A percentile compares a stretch with the other conserved stretches of the same genome.
Evolutionary conservation across 2,329 filamentous ascomycete species (phyloP).

Genomic region (Pseudocercospora cruenta): DNA sequence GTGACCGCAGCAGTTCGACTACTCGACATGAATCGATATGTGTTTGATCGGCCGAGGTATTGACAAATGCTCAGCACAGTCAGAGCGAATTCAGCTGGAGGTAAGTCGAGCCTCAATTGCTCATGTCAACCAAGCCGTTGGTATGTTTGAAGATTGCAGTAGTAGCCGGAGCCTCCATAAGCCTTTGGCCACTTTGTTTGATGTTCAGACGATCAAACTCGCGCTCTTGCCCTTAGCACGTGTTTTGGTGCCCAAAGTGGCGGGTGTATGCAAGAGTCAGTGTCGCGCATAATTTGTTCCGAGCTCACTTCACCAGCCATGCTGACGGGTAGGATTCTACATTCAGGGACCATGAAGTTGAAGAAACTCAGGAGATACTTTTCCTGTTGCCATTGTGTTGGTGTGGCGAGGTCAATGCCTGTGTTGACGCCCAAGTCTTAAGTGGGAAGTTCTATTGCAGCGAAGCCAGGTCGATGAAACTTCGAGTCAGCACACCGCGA

Average conservation of each 20-base stretch:
- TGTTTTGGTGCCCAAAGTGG: slow-evolving; percentile 4
- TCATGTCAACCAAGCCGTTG: not conserved
- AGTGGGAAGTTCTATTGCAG: slow-evolving; percentile 13
- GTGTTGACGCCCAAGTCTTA: slow-evolving; percentile 6
- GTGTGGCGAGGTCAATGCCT: not conserved
- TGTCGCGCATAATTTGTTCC: not conserved
- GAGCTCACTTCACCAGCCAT: slow-evolving; percentile 9
- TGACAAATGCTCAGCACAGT: not conserved
- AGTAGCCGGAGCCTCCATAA: not conserved
- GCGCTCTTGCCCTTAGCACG: not conserved
- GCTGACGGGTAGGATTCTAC: slow-evolving; percentile 16
- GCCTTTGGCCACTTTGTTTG: slow-evolving; percentile 13
- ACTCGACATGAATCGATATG: not conserved
- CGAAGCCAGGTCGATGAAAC: slow-evolving; percentile 5
- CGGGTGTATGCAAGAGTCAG: slow-evolving; percentile 14
- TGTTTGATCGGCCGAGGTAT: slow-evolving; percentile 1
- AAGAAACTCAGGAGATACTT: slow-evolving; percentile 5
- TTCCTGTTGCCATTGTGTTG: not conserved
- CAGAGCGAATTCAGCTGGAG: not conserved
- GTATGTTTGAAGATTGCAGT: slow-evolving; percentile 1
- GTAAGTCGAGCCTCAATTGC: not conserved
- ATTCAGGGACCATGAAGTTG: not conserved
- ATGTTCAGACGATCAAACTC: slow-evolving; percentile 16
- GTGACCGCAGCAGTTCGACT: slow-evolving; percentile 6
- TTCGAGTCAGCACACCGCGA: slow-evolving; percentile 22